A percentile compares a stretch with the other conserved stretches of the same genome.
phyloP scores from a whole-genome alignment of 2,329 filamentous ascomycete species.

The Epichloe elymi region DNA sequence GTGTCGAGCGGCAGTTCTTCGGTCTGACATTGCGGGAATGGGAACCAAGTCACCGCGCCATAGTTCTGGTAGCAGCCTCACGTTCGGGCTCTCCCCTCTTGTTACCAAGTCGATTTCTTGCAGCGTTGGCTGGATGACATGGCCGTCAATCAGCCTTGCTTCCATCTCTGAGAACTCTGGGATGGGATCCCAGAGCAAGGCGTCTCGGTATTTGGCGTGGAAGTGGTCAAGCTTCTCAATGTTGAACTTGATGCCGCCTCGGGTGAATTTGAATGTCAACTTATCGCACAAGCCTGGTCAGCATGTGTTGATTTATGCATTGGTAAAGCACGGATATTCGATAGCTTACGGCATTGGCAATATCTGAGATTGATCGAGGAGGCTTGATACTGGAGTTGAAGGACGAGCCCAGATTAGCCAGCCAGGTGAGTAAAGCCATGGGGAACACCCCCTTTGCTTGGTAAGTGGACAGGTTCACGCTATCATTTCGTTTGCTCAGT shows the following conservation, averaged over 20 bases:
- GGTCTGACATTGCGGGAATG: conserved; percentile 14
- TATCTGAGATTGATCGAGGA: conserved; percentile 44
- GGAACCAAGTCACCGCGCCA: conserved; percentile 14
- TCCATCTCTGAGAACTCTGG: conserved; percentile 12
- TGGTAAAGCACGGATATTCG: too few species aligned
- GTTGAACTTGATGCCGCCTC: conserved; percentile 75
- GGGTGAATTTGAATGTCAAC: conserved; percentile 81
- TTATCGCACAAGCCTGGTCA: conserved; percentile 27
- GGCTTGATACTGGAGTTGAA: conserved; percentile 15
- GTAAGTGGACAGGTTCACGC: conserved; percentile 38
- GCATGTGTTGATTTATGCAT: background rate
- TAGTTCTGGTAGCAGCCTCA: conserved; percentile 3
- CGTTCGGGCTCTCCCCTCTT: background rate
- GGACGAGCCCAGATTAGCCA: conserved; percentile 49
- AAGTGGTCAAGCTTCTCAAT: conserved; percentile 70
- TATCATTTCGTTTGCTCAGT: conserved; percentile 68
- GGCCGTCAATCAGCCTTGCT: conserved; percentile 11
- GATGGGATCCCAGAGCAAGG: conserved; percentile 17
- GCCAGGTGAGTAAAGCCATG: conserved; percentile 57
- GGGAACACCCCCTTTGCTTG: conserved; percentile 33
- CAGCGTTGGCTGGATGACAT: conserved; percentile 12
- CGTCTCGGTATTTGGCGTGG: conserved; percentile 50
- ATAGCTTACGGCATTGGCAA: conserved; percentile 50
- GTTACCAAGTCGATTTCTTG: conserved; percentile 14
- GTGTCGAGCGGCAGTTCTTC: conserved; percentile 10